Conservation (phyloP, 371 early-diverging fungal species). For the Mucor velutinosus region DNA sequence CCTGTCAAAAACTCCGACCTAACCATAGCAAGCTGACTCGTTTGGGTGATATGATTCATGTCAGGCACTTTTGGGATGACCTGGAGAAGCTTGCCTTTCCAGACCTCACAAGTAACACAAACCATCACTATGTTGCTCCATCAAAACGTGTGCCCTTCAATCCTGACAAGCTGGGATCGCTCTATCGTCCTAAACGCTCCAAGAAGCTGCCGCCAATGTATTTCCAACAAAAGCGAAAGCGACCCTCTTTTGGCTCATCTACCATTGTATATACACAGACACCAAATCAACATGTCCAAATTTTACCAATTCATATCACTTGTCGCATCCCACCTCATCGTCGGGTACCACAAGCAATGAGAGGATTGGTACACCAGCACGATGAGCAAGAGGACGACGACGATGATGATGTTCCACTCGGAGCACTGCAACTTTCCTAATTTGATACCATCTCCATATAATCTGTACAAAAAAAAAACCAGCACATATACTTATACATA, state of each 20-base stretch:
- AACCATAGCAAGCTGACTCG: background rate
- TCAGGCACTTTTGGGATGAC: constrained; percentile 21
- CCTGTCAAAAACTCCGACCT: constrained; percentile 19
- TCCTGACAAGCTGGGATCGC: constrained; percentile 17
- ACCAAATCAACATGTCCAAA: constrained; percentile 2
- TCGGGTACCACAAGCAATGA: background rate
- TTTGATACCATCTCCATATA: background rate
- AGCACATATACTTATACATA: background rate
- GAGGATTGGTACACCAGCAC: background rate
- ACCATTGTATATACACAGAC: constrained; percentile 14
- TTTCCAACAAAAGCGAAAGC: background rate
- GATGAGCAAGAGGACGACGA: background rate
- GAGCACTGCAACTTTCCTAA: constrained; percentile 4
- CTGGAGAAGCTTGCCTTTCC: constrained; percentile 16
- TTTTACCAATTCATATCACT: background rate
- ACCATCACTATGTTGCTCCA: constrained; percentile 1
- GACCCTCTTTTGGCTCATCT: constrained; percentile 18
- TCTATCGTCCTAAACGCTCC: constrained; percentile 6
- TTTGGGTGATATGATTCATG: constrained; percentile 19
- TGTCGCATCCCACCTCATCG: background rate
- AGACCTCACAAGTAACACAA: background rate
- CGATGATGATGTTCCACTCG: constrained; percentile 27
- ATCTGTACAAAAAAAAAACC: background rate
- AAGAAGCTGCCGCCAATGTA: background rate
- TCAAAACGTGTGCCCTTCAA: constrained; percentile 21